Evolutionary conservation across 2,329 filamentous ascomycete species (phyloP), one percentile per base, ranked within the genome.

Genomic region (Venturia asperata): DNA sequence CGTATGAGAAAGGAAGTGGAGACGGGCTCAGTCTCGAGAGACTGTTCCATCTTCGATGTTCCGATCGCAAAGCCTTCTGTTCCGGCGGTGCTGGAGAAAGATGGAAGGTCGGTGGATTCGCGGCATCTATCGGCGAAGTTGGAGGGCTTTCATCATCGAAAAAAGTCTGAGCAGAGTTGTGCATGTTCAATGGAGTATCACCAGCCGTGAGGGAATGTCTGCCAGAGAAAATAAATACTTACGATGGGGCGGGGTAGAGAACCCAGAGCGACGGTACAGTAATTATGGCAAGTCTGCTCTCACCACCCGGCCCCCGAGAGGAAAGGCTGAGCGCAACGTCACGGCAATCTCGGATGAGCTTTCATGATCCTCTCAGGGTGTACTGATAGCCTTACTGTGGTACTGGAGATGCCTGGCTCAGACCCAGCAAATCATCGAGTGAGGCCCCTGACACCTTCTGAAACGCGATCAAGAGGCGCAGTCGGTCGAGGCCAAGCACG

Each of bases 11-110:
- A 4, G 55, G 55, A 24, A 55, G 34, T 52, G 37, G 24, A n/a
- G 61, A 55, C 41, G 49, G 21, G 9, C 27, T 65, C 17, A 24
- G 27, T 34, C 39, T 61, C 39, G 39, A 37, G n/a, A 55, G 34
- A 52, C 63, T 65, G 21, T 61, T 43, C 52, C 11, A 49, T 27
- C 49, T 45, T 45, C 27, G 24, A 47, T 45, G 55, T 24, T 65
- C 52, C 17, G 49, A 34, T 55, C 49, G 11, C 11, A 21, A 34
- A n/a, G 34, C 30, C 1, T 37, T 63, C 1, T 45, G 43, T 47
- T 11, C 21, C 21, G 21, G 61, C 49, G 34, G 60, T 19, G 27
- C 41, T 21, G 43, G 27, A 47, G 39, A 47, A 17, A 49, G 30
- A 41, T 63, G 19, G 42, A 30, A 49, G 15, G 61, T 49, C 15